Evolutionary conservation across 176 grass and related monocot genomes (phyloP), one percentile per base, ranked within the genome.

Genomic region (Saccharum spontaneum): DNA sequence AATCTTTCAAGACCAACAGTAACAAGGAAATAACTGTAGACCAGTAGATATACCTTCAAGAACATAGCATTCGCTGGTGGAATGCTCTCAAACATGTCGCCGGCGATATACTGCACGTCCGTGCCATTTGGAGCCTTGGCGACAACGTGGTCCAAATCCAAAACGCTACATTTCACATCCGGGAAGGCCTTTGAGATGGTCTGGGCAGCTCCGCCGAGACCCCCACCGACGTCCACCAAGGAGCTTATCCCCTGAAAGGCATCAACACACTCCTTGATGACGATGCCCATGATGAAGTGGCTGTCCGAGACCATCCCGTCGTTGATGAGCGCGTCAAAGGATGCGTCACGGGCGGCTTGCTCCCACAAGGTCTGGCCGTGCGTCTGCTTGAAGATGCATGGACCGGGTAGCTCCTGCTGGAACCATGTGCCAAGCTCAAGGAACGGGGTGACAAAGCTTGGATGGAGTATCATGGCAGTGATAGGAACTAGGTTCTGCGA

Each of bases 171-270:
- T 38, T 89, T 64, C 11, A 95, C 24, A 0, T 82, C 34, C 4
- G 28, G 83, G 62, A 90, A 95, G 4, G 82, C 85, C 26, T 71
- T 85, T 0, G 83, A 34, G n/a, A 92, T 87, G 22, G 82, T 69
- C 18, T 15, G 62, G 8, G 88, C 77, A 2, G 78, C 66, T 0
- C 24, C 12, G 1, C 90, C 90, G 1, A 15, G 66, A 2, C 90
- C 85, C 6, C 92, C 92, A 16, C 52, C 90, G 23, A 92, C 87
- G 76, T 94, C 93, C 17, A 94, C 62, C 50, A 94, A 22, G 6
- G 85, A 76, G 33, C 46, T 57, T 17, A 93, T 7, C 14, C 88
- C 86, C 18, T 41, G 67, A 15, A 93, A 93, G 20, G 72, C 55
- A 9, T 43, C 69, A 0, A 24, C 20, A 4, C 26, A 31, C 37